Evolutionary conservation across 768 basidiomycete species (phyloP), one percentile per base, ranked within the genome.

Genomic region (Austroboletus eburneus): DNA sequence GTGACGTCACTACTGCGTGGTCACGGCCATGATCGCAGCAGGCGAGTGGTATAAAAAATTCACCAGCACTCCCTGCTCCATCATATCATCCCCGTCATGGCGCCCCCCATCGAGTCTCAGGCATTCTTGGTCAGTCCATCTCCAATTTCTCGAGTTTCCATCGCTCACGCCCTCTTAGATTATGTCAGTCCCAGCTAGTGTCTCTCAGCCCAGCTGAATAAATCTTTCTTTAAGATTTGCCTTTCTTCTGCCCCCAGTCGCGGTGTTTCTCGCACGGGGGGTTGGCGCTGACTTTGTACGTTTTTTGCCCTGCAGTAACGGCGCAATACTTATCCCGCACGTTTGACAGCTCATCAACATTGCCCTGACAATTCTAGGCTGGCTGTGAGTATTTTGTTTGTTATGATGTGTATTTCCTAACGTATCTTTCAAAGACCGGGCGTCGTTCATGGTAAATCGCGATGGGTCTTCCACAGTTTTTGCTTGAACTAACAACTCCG

Each of bases 191-290:
- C 3, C 16, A 29, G 42, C 49, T 22, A 20, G n/a, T n/a, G 13
- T 3, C 7, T 18, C 51, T 45, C 12, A 5, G 16, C 36, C n/a
- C 32, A 44, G 21, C 52, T 65, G 50, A 65, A 24, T 22, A 16
- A 7, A 5, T 1, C 13, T 39, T 40, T 46, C 27, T 16, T 45
- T 38, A 39, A 85, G 80, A 49, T 57, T 81, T 45, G 87, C 87
- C 49, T 73, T 91, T 67, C 55, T 90, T 62, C 57, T 91, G 13
- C 89, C 91, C 9, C 92, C 92, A 48, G 62, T 95, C 3, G 91
- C 85, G 46, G 92, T 95, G 21, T 91, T 92, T 71, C 69, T 94
- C 21, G 91, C 94, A 71, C 77, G 88, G 43, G 92, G 92, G 21
- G 93, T 90, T 62, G 70, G 72, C 29, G 80, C 77, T 18, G 90